Base-by-base conservation (phyloP, 2,329 filamentous ascomycete species). In the Fusarium napiforme region DNA sequence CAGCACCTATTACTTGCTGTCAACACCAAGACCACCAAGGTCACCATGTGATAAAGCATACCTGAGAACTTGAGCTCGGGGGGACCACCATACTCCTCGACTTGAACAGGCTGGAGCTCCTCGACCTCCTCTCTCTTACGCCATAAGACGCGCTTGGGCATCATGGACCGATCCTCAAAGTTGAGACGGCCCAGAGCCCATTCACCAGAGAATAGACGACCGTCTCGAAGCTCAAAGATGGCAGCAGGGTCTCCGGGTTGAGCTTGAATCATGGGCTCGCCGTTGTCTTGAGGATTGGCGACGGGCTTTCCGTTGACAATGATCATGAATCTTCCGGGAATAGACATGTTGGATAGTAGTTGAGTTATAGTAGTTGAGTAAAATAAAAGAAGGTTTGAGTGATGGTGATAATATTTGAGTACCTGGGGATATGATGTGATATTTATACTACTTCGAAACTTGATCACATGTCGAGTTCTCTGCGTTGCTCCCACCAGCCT, bases 111-210 rank as follows among this genome's bases (percentile, higher is more conserved):
- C 23, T 60, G 70, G 5, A 73, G 11, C 0, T 3, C 0, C 2
- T 30, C 0, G 7, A 10, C 23, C 1, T 45, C 15, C 0, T 55
- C 28, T 6, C 7, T 45, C 7, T 0, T 39, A 11, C 53, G 52
- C 71, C 71, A 73, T 0, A 49, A n/a, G 7, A 73, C 32, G 2
- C 15, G 39, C 37, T 73, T 73, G 16, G 71, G 71, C 32, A 18
- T 5, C 4, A 73, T 4, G 9, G 70, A 71, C 2, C 4, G 19
- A 4, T 73, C 66, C 15, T 73, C 71, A 3, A 18, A 4, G 2
- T 18, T 6, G 4, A 7, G 23, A 2, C 71, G 71, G 4, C 71
- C 71, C 40, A 73, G 15, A 21, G 50, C 50, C 52, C 58, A 73
- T 1, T 55, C 70, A 0, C 57, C 61, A 19, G 64, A 71, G 7